These are phyloP conservation scores for Amborella trichopoda DNA, from an alignment of 164 flowering plant genomes.

Conservation along the genomic window DNA sequence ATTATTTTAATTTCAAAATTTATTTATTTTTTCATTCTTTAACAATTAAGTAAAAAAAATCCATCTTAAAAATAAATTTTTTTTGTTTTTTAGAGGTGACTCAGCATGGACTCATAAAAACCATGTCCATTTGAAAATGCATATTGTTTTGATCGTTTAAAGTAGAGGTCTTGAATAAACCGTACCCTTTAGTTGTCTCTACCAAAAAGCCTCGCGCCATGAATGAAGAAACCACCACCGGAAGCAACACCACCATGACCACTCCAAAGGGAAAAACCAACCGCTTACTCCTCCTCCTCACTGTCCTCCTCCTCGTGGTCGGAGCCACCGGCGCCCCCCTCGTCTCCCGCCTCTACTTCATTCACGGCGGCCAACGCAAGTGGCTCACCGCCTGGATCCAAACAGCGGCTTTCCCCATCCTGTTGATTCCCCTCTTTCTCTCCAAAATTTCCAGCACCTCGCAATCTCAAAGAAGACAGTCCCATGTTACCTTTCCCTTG, in stretches of 20 bases:
- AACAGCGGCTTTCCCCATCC: conserved; percentile 11
- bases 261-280: conserved; percentile 1
- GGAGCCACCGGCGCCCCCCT: conserved; percentile 9
- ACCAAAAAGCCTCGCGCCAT: not conserved
- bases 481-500: conserved; percentile 7
- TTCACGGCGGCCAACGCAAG: conserved; percentile 10
- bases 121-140: too few relatives aligned
- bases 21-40: too few relatives aligned
- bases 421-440: conserved; percentile 1
- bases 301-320: not conserved
- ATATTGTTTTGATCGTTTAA: too few relatives aligned
- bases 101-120: too few relatives aligned
- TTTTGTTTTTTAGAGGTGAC: too few relatives aligned
- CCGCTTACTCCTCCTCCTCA: conserved; percentile 3
- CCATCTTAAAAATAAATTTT: too few relatives aligned
- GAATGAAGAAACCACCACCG: too few relatives aligned
- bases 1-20: too few relatives aligned
- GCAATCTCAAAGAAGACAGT: not conserved
- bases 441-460: not conserved
- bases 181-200: too few relatives aligned
- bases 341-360: conserved; percentile 8
- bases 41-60: too few relatives aligned
- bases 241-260: too few relatives aligned
- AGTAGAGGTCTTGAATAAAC: too few relatives aligned
- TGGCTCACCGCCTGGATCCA: conserved; percentile 11